These are phyloP conservation scores for Lunularia cruciata DNA, from an alignment of 225 moss, liverwort and hornwort species.

Conservation along the genomic window DNA sequence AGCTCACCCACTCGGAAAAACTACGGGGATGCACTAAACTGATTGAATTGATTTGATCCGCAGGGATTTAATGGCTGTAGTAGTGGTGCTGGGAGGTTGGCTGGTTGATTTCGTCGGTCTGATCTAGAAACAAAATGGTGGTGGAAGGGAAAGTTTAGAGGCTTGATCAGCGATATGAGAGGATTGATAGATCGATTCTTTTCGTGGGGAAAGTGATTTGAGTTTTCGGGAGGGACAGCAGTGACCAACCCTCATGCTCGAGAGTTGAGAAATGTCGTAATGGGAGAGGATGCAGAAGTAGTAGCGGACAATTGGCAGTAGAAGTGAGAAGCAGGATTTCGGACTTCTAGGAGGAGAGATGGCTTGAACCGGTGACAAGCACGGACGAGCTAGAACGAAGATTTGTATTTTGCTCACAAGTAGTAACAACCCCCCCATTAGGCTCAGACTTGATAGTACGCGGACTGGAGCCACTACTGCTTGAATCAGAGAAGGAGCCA, in stretches of 20 bases:
- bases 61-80: too few species aligned
- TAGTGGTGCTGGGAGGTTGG: too few species aligned
- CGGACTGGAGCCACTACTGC: conserved; percentile 81
- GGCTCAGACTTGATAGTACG: conserved; percentile 51
- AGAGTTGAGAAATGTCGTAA: too few species aligned
- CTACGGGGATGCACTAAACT: conserved; percentile 7
- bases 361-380: conserved; percentile 17
- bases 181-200: not conserved
- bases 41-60: not conserved
- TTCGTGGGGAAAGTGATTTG: not conserved
- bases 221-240: not conserved
- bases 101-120: not conserved
- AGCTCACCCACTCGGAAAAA: conserved; percentile 7
- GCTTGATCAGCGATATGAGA: too few species aligned
- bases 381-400: conserved; percentile 24
- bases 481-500: conserved; percentile 83
- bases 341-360: conserved; percentile 12
- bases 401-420: conserved; percentile 23
- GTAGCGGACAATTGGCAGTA: not conserved
- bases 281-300: not conserved
- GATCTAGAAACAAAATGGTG: too few species aligned
- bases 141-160: too few species aligned
- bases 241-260: not conserved
- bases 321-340: not conserved
- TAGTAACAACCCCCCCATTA: conserved; percentile 25